Evolutionary conservation across 139 green algal species (phyloP), one percentile per base, ranked within the genome.

Genomic region (Auxenochlorella protothecoides): DNA sequence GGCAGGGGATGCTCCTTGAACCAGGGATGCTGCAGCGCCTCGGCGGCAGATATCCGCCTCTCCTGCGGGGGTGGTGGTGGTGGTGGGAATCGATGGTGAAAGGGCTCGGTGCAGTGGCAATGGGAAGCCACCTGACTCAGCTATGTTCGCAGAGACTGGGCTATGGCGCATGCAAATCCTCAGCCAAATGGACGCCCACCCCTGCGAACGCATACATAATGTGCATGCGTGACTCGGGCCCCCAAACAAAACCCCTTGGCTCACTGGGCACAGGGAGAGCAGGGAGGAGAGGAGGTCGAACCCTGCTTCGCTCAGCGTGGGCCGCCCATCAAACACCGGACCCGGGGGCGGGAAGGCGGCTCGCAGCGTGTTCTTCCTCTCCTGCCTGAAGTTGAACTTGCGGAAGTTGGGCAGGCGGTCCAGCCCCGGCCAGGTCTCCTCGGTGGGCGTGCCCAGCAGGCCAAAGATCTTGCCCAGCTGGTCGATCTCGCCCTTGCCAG

Each of bases 381-480:
- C 74, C 6, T 72, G 55, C 44, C 55, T 71, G 51, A 84, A 80
- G 59, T 83, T 81, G 60, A 78, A 76, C 52, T 63, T 68, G 16
- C 12, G 59, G 12, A 52, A 59, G 65, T 88, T 81, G 12, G 80
- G 82, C 67, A 96, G 80, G 61, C 83, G 54, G 6, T 56, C n/a
- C 13, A 74, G 59, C 64, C 84, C 86, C 2, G 89, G 89, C 91
- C 91, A 96, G 15, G 78, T 86, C 55, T 91, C 72, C 71, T 90
- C 83, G 6, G 69, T 94, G 55, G 92, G 92, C 13, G 81, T 88
- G 63, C 92, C 92, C 55, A 96, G 76, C 27, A 91, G 72, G 12
- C 76, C 55, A n/a, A 89, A 87, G 65, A 94, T 93, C 73, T 85
- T 84, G 59, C 87, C 73, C 4, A 97, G 74, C 83, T 91, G 85